Conservation (phyloP, 257 asterid genomes). For the Jasminum sambac region DNA sequence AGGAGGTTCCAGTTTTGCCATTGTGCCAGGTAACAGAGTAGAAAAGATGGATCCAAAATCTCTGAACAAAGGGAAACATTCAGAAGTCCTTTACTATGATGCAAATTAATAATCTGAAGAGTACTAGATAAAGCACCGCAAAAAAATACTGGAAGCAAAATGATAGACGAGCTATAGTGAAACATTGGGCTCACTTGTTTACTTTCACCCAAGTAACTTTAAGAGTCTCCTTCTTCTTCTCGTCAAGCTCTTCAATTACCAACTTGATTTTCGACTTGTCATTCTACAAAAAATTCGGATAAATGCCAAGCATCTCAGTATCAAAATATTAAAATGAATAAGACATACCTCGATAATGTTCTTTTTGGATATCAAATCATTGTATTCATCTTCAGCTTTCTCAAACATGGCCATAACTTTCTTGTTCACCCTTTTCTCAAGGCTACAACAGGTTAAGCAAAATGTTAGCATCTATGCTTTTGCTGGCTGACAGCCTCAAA, state of each 20-base stretch:
- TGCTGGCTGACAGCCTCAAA: conserved; percentile 9
- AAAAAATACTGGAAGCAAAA: background rate
- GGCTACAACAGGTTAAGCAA: conserved; percentile 47
- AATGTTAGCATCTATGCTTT: conserved; percentile 20
- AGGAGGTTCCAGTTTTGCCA: conserved; percentile 93
- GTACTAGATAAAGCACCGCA: conserved; percentile 9
- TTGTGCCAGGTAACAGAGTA: conserved; percentile 91
- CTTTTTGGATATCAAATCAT: conserved; percentile 85
- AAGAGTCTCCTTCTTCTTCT: conserved; percentile 94
- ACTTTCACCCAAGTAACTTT: conserved; percentile 95
- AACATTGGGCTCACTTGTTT: conserved; percentile 58
- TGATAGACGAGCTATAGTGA: conserved; percentile 8
- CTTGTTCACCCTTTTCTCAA: conserved; percentile 97
- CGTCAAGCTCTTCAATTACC: conserved; percentile 98
- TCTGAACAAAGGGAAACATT: conserved; percentile 45
- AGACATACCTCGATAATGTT: conserved; percentile 80
- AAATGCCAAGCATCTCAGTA: conserved; percentile 27
- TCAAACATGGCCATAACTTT: conserved; percentile 99
- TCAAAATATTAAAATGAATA: conserved; percentile 20
- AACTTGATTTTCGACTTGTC: conserved; percentile 90
- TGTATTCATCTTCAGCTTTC: conserved; percentile 98
- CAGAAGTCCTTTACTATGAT: conserved; percentile 14
- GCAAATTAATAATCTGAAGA: conserved; percentile 10
- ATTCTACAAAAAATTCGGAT: conserved; percentile 47
- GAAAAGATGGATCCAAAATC: conserved; percentile 99